Evolutionary conservation across 306 rosid species (phyloP), one percentile per base, ranked within the genome.

Genomic region (Cucumis cinereus): DNA sequence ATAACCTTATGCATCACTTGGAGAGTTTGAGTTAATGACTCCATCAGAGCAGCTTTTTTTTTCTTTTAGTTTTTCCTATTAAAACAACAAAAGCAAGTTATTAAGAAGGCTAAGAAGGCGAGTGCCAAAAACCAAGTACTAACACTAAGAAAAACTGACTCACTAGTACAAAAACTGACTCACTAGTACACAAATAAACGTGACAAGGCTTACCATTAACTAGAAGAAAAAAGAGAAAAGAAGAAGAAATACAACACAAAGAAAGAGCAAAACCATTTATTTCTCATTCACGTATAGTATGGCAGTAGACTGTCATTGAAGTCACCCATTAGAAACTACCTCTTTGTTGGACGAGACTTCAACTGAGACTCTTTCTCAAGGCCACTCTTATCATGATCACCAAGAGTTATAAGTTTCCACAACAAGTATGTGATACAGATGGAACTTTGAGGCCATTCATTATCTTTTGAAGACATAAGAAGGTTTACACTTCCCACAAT

Each of bases 51-150:
- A 72, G 99, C 98, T 76, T 95, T 95, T 81, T n/a, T 95, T 95
- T 86, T 95, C 99, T 85, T 95, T 95, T 86, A 95, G 75, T 89
- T 95, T 95, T 89, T 95, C 99, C 99, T 95, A 78, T 60, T 81
- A 81, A 41, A 41, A 54, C 52, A 55, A 35, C 12, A 22, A 22
- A 50, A 20, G 66, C 71, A 79, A 78, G 16, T 55, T 23, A 73
- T 83, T 77, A 82, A 49, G 56, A 67, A 55, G 54, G 33, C 19
- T 28, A 0, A 30, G 61, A 17, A 50, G 61, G 60, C 13, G 13
- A 9, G 16, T 28, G 22, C 76, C 24, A 45, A 72, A 8, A 24
- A 15, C 12, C 24, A 38, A n/a, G n/a, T n/a, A n/a, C n/a, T n/a
- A n/a, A n/a, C n/a, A n/a, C n/a, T 20, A 13, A 57, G 69, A 23